Evolutionary conservation across 139 green algal species (phyloP).

Genomic region (Asterochloris erici): DNA sequence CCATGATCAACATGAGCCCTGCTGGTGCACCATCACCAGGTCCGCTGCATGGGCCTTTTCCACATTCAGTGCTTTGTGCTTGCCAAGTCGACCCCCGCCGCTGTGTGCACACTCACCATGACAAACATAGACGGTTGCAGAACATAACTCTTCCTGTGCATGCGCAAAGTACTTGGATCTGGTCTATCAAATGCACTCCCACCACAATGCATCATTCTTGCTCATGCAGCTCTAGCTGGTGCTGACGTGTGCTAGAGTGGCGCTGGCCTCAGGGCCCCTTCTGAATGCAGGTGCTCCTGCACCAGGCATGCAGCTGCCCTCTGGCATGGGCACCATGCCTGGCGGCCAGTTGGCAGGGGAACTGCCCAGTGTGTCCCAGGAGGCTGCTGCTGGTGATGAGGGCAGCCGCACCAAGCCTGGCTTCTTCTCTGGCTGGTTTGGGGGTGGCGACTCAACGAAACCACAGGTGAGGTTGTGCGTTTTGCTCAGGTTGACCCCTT

Average conservation of each 20-base stretch:
- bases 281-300: background rate
- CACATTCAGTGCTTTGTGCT: background rate
- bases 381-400: too few relatives aligned
- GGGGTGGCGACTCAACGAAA: background rate
- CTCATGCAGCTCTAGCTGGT: background rate
- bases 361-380: background rate
- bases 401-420: too few relatives aligned
- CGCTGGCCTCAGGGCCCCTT: background rate
- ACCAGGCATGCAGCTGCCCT: background rate
- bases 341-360: background rate
- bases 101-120: background rate
- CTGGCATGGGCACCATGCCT: background rate
- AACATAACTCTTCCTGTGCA: background rate
- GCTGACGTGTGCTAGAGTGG: background rate
- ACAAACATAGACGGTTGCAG: background rate
- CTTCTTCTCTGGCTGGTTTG: too few relatives aligned
- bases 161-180: background rate
- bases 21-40: conserved; percentile 19
- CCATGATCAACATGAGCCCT: conserved; percentile 45
- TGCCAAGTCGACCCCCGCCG: background rate
- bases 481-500: too few relatives aligned
- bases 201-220: background rate
- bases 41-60: background rate
- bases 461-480: too few relatives aligned
- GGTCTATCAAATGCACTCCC: background rate